Percentiles rank a stretch among this genome's conserved stretches.
phyloP scores from a whole-genome alignment of 805 yeast species.

The Wickerhamiella galacta region DNA sequence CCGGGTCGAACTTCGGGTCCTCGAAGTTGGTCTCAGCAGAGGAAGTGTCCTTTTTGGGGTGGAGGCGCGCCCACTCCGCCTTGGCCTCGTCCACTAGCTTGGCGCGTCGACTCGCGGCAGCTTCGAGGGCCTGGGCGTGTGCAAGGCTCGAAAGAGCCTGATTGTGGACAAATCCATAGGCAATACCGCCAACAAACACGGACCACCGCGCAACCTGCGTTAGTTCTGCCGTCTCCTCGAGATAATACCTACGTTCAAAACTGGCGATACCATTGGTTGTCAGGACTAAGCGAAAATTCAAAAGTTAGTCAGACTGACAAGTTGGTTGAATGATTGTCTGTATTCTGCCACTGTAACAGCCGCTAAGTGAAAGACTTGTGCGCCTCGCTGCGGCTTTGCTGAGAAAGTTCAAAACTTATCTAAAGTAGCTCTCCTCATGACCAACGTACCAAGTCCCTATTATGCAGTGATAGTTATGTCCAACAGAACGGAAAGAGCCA shows the following conservation, averaged over 20 bases:
- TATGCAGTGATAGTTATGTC: too few species aligned
- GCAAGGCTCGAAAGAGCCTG: slow-evolving; percentile 45
- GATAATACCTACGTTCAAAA: slow-evolving; percentile 14
- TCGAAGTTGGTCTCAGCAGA: slow-evolving; percentile 47
- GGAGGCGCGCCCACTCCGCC: slow-evolving; percentile 63
- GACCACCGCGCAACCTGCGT: slow-evolving; percentile 77
- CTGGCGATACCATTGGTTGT: slow-evolving; percentile 11
- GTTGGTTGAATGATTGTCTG: too few species aligned
- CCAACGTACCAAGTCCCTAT: too few species aligned
- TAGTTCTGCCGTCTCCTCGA: slow-evolving; percentile 2
- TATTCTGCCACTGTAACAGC: too few species aligned
- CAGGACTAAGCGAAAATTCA: neutral
- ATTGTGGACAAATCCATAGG: slow-evolving; percentile 81
- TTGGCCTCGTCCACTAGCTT: slow-evolving; percentile 77
- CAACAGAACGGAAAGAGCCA: too few species aligned
- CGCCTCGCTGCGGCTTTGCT: too few species aligned
- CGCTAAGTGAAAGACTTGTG: too few species aligned
- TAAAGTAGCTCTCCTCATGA: too few species aligned
- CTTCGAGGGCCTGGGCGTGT: slow-evolving; percentile 37
- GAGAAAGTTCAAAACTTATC: too few species aligned
- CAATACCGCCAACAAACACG: slow-evolving; percentile 73
- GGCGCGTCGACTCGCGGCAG: slow-evolving; percentile 45
- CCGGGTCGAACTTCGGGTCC: slow-evolving; percentile 83
- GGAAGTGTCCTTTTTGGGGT: slow-evolving; percentile 27
- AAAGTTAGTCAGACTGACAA: too few species aligned